Conservation (phyloP, 2,329 filamentous ascomycete genomes). For the Nothophaeocryptopus gaeumannii region DNA sequence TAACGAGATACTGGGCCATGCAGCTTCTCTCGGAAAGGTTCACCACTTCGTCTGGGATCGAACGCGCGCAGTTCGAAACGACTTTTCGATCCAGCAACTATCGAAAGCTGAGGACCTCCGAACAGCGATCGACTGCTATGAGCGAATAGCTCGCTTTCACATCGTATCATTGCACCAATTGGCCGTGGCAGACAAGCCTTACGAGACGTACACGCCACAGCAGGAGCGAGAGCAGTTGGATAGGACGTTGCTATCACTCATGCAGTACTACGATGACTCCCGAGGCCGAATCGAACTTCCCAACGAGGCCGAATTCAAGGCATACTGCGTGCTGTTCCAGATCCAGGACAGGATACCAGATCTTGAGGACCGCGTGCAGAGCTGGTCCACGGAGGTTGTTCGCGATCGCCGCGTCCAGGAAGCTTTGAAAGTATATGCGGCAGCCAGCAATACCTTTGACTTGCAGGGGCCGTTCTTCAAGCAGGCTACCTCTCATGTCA, state of each 20-base stretch:
- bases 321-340: slow-evolving; percentile 59
- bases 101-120: slow-evolving; percentile 55
- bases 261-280: slow-evolving; percentile 60
- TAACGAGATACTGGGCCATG: slow-evolving; percentile 49
- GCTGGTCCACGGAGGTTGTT: slow-evolving; percentile 51
- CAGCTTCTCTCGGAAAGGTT: slow-evolving; percentile 50
- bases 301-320: slow-evolving; percentile 63
- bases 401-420: slow-evolving; percentile 53
- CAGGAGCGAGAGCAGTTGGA: slow-evolving; percentile 65
- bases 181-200: slow-evolving; percentile 49
- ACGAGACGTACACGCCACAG: slow-evolving; percentile 53
- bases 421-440: slow-evolving; percentile 57
- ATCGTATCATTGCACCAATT: slow-evolving; percentile 61
- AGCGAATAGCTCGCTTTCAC: slow-evolving; percentile 63
- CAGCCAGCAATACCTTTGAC: slow-evolving; percentile 54
- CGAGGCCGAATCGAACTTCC: slow-evolving; percentile 48
- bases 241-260: slow-evolving; percentile 59
- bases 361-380: slow-evolving; percentile 58
- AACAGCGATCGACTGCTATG: slow-evolving; percentile 59
- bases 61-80: slow-evolving; percentile 62
- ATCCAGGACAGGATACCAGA: slow-evolving; percentile 51
- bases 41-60: slow-evolving; percentile 66
- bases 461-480: slow-evolving; percentile 50
- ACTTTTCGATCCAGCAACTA: slow-evolving; percentile 62
- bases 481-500: slow-evolving; percentile 45